Base-by-base conservation (phyloP, 371 early-diverging fungal genomes). In the Haplosporangium sp. region DNA sequence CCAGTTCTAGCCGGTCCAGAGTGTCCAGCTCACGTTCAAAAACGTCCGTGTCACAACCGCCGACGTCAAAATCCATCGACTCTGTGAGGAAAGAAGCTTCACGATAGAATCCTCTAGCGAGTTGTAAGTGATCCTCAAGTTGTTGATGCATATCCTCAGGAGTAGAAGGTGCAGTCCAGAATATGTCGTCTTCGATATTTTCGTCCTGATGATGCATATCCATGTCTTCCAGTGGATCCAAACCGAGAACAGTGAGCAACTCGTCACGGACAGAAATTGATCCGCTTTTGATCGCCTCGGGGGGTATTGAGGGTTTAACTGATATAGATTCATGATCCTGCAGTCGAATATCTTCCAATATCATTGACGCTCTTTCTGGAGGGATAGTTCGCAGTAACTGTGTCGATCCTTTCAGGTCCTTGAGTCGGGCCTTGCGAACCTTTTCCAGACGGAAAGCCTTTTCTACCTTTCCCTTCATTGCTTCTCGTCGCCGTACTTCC, bases 401-500 rank as follows among this genome's bases (percentile, higher is more conserved):
- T 13, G 79, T 37, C 7, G 79, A 64, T 0, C 64, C 62, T 21
- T 58, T 64, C 41, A 79, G 54, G 0, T 36, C 57, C 6, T 42
- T 59, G 11, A 79, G 55, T 36, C 79, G 60, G 11, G 63, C n/a
- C 46, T 72, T 79, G 47, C 79, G 79, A 0, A 14, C 16, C 21
- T 55, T 56, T 21, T 76, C 64, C 12, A 68, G 55, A n/a, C 20
- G 40, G 41, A 67, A 79, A 1, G 65, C 64, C 20, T 40, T 51
- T 12, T 59, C 50, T 16, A 54, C 66, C 57, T 85, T 89, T 8
- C 55, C 42, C 20, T 84, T 80, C 16, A 64, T 41, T 5, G 60
- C 54, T 21, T 73, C 81, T 0, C 90, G 83, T 52, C 82, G 72
- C 1, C 40, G 60, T 11, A 73, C 63, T 55, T 90, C 89, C 9